Percentiles rank a stretch among this genome's conserved stretches.
These are phyloP conservation scores for Ochromonas danica DNA, from an alignment of 108 stramenopile genomes.

Conservation along the genomic window DNA sequence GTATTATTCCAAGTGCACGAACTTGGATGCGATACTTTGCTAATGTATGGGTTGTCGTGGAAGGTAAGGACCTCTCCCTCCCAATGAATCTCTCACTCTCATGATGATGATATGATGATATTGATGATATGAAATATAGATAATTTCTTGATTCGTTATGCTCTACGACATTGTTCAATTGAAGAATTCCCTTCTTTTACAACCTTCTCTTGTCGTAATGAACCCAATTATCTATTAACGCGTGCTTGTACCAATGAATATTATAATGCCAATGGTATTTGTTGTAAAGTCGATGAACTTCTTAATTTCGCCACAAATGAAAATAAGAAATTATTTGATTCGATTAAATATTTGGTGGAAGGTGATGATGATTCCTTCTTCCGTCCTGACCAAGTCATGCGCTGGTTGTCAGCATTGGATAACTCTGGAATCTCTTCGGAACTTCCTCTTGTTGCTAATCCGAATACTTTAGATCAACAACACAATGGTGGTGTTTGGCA, in stretches of 20 bases:
- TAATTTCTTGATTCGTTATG: background rate
- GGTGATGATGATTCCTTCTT: slow-evolving; percentile 20
- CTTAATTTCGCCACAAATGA: background rate
- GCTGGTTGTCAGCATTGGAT: background rate
- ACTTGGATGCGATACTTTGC: slow-evolving; percentile 8
- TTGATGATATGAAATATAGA: background rate
- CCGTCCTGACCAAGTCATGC: background rate
- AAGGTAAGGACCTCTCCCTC: background rate
- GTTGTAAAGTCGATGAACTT: slow-evolving; percentile 8
- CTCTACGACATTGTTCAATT: slow-evolving; percentile 7
- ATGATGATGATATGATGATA: background rate
- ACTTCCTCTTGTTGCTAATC: background rate
- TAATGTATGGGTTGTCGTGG: background rate
- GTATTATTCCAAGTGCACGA: slow-evolving; percentile 20
- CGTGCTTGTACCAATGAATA: background rate
- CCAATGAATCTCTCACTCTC: background rate
- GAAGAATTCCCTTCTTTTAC: background rate
- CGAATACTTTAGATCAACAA: background rate
- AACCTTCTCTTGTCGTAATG: background rate
- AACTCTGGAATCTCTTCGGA: background rate
- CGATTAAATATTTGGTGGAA: background rate
- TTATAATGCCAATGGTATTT: background rate
- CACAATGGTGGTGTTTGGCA: slow-evolving; percentile 11
- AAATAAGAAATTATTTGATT: background rate
- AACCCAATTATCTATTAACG: slow-evolving; percentile 1